Base-by-base conservation (phyloP, 2,329 filamentous ascomycete species). In the Rhinocladiella similis region DNA sequence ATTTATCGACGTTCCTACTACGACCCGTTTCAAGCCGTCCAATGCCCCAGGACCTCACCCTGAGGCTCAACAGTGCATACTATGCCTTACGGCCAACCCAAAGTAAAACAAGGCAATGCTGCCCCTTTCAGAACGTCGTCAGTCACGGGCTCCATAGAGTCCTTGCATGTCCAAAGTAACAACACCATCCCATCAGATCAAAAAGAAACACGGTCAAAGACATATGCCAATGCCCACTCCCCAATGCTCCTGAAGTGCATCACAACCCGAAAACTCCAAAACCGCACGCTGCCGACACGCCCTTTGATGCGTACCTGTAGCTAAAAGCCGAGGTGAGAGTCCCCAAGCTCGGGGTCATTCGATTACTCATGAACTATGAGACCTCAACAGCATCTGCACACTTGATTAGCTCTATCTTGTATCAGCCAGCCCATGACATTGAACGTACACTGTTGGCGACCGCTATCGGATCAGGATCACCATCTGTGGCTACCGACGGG, bases 401-500 rank as follows among this genome's bases (percentile, higher is more conserved):
- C 50, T 29, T 50, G 20, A 50, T 61, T 59, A 63, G 61, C 50
- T 43, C 42, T 46, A 18, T 27, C 39, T 36, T 42, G 10, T 14
- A 33, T 59, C 51, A 59, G 9, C 55, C 45, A n/a, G 56, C 50
- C 56, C 56, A 61, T 25, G 53, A 63, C 45, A 55, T 59, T 25
- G 53, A 57, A 60, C 56, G 53, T 63, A 59, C 59, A 45, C 45
- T 58, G 29, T 56, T 56, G 29, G 46, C 56, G 25, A 45, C 47
- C 39, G 56, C 43, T 63, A 83, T 72, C 68, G 78, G 83, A 77
- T 90, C 85, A 45, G 81, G 80, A 67, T 82, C 76, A 64, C 84
- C 81, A 56, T 80, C 80, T 56, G 81, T 83, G 50, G 86, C 74
- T 50, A 87, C 74, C 27, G 80, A 77, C 22, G 88, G 86, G 70